Evolutionary conservation across 331 rosid species (phyloP).

Genomic region (Acacia pycnantha): DNA sequence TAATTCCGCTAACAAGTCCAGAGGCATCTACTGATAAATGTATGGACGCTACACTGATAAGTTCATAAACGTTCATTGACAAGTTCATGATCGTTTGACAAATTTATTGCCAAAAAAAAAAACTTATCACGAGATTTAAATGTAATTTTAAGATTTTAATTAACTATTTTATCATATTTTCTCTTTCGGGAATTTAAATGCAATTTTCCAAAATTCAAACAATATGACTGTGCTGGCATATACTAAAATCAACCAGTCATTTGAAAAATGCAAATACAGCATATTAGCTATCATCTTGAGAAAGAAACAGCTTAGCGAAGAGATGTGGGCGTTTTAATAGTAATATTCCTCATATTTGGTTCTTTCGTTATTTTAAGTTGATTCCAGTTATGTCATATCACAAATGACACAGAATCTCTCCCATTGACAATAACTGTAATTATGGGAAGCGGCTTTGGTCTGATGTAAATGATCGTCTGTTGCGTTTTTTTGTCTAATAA

Average conservation of each 20-base stretch:
- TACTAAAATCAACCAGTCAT: background rate
- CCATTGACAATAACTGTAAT: background rate
- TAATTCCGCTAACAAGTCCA: too few species aligned
- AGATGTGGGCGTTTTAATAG: background rate
- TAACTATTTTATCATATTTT: too few species aligned
- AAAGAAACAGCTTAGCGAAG: background rate
- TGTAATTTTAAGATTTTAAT: too few species aligned
- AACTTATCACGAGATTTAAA: accelerated
- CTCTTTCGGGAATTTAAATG: too few species aligned
- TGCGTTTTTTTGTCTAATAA: too few species aligned
- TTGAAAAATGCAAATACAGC: background rate
- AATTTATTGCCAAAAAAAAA: too few species aligned
- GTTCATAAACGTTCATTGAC: too few species aligned
- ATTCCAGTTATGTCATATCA: background rate
- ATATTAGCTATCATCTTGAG: background rate
- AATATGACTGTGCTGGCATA: background rate
- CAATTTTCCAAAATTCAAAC: background rate
- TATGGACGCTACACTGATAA: too few species aligned
- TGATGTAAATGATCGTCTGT: too few species aligned
- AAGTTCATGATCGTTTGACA: too few species aligned
- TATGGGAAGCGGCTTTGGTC: too few species aligned
- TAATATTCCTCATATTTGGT: background rate
- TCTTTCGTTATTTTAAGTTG: background rate
- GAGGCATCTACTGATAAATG: too few species aligned
- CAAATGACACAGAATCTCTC: background rate